Percentiles rank a stretch among this genome's conserved stretches.
Evolutionary conservation across 768 basidiomycete species (phyloP).

Genomic region (Suillus sp.): DNA sequence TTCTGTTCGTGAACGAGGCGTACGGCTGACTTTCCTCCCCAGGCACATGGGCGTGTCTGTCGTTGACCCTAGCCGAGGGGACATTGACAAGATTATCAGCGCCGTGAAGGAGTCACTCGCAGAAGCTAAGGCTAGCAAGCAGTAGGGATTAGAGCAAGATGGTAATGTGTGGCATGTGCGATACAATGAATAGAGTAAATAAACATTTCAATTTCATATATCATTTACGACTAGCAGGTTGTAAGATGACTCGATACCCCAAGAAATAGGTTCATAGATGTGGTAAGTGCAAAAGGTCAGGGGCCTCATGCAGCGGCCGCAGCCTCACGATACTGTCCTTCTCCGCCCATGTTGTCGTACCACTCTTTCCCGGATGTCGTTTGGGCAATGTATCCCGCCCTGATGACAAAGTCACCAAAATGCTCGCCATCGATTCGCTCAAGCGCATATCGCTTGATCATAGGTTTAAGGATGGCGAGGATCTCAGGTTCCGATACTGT

Average conservation of each 20-base stretch:
- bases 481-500: slow-evolving; percentile 91
- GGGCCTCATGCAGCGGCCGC: slow-evolving; percentile 10
- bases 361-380: slow-evolving; percentile 83
- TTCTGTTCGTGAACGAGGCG: slow-evolving; percentile 7
- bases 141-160: background rate
- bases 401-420: slow-evolving; percentile 95
- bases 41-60: slow-evolving; percentile 93
- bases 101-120: slow-evolving; percentile 62
- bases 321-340: slow-evolving; percentile 55
- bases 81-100: slow-evolving; percentile 71
- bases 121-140: slow-evolving; percentile 32
- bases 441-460: slow-evolving; percentile 93
- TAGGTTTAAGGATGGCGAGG: slow-evolving; percentile 81
- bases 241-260: background rate
- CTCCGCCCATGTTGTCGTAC: slow-evolving; percentile 85
- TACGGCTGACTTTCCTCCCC: slow-evolving; percentile 13
- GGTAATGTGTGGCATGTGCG: background rate
- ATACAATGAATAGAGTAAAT: background rate
- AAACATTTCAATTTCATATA: background rate
- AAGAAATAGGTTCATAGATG: background rate
- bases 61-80: slow-evolving; percentile 66
- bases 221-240: background rate
- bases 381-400: slow-evolving; percentile 86
- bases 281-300: background rate
- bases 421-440: slow-evolving; percentile 86